Percentiles rank a stretch among this genome's conserved stretches.
These are phyloP conservation scores for Colletotrichum ledebouriae DNA, from an alignment of 2,329 filamentous ascomycete species.

Conservation along the genomic window DNA sequence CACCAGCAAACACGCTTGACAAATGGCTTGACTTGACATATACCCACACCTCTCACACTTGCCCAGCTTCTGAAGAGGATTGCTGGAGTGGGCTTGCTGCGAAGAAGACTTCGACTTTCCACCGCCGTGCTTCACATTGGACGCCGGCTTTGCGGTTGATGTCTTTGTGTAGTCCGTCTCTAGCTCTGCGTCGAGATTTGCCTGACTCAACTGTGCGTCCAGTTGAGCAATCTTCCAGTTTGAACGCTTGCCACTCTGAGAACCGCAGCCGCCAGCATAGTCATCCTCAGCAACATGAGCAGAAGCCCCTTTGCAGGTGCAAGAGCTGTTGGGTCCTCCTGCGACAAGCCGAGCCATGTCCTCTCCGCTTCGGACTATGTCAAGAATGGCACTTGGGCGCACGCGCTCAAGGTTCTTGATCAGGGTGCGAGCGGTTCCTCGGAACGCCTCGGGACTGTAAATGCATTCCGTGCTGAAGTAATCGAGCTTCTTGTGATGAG, in stretches of 20 bases:
- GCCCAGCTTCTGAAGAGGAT: conserved; percentile 77
- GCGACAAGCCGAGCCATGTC: conserved; percentile 94
- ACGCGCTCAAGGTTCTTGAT: conserved; percentile 97
- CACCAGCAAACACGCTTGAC: conserved; percentile 91
- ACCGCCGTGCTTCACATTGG: not conserved
- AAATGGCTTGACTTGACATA: conserved; percentile 92
- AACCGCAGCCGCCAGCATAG: conserved; percentile 58
- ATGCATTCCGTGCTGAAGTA: conserved; percentile 99
- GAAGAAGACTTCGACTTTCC: not conserved
- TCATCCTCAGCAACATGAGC: conserved; percentile 63
- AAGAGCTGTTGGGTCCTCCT: conserved; percentile 62
- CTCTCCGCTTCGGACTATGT: conserved; percentile 94
- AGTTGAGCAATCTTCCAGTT: conserved; percentile 86
- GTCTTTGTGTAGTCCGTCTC: conserved; percentile 74
- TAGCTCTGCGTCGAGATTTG: conserved; percentile 70
- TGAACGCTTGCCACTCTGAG: conserved; percentile 70
- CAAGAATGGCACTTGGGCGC: conserved; percentile 91
- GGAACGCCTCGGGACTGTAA: conserved; percentile 96
- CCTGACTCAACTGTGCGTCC: conserved; percentile 78
- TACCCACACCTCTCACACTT: conserved; percentile 92
- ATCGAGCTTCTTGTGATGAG: conserved; percentile 95
- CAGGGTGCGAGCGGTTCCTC: conserved; percentile 88
- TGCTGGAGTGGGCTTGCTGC: not conserved
- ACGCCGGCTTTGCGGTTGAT: not conserved
- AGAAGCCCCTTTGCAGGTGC: conserved; percentile 55